Conservation (phyloP, 495 filamentous ascomycete genomes). For the Ascobolus immersus region DNA sequence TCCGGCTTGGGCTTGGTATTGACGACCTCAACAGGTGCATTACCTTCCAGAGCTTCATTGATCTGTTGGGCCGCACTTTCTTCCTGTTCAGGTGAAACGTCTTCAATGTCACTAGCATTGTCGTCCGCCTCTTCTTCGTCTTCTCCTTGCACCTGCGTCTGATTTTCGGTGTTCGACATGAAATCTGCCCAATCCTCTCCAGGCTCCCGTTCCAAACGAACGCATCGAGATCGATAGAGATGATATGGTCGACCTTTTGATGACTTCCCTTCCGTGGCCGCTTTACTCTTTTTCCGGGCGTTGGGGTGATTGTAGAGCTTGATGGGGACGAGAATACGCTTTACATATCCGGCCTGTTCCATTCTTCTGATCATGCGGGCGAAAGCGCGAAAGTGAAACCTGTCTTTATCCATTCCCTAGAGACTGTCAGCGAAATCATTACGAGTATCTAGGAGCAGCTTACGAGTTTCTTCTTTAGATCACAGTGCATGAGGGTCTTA, state of each 20-base stretch:
- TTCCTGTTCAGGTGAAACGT: conserved; percentile 12
- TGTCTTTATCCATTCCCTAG: conserved; percentile 23
- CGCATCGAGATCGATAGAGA: conserved; percentile 23
- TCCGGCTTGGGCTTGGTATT: conserved; percentile 23
- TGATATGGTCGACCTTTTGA: conserved; percentile 7
- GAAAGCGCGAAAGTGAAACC: conserved; percentile 39
- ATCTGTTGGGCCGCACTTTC: conserved; percentile 15
- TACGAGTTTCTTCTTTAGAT: conserved; percentile 38
- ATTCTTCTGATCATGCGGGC: conserved; percentile 43
- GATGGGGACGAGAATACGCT: conserved; percentile 37
- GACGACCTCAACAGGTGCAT: too few relatives aligned
- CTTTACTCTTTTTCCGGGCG: too few relatives aligned
- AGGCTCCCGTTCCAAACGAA: conserved; percentile 53
- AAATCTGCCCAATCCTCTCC: too few relatives aligned
- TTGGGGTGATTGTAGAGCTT: too few relatives aligned
- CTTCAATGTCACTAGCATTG: conserved; percentile 16
- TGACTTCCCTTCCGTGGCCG: conserved; percentile 16
- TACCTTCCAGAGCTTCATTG: too few relatives aligned
- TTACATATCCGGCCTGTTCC: conserved; percentile 40
- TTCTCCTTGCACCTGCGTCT: too few relatives aligned
- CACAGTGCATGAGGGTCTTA: conserved; percentile 26
- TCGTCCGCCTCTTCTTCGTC: conserved; percentile 11
- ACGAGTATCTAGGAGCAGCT: not conserved
- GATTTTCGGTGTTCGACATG: too few relatives aligned
- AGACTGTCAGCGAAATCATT: conserved; percentile 2